Conservation (phyloP, 768 basidiomycete species). For the Hypholoma sublateritium region DNA sequence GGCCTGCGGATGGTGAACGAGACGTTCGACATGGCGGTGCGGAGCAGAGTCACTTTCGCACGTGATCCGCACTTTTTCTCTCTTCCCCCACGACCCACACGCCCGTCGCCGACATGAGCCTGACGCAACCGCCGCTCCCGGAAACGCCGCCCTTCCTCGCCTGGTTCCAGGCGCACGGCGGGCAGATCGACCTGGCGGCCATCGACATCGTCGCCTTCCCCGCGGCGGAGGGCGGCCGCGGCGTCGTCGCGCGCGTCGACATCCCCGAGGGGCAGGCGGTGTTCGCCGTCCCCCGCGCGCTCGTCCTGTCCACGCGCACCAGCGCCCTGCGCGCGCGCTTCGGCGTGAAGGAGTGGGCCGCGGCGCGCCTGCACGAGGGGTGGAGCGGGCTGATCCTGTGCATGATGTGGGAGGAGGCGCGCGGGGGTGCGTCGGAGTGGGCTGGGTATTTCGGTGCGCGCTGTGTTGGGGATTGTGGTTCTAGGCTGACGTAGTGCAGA, state of each 20-base stretch:
- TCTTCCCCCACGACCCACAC: background rate
- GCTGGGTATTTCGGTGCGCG: constrained; percentile 65
- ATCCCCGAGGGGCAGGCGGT: constrained; percentile 75
- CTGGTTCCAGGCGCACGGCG: constrained; percentile 63
- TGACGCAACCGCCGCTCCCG: background rate
- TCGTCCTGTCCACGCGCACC: constrained; percentile 80
- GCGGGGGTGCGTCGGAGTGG: constrained; percentile 66
- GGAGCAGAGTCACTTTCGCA: background rate
- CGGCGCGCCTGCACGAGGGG: constrained; percentile 56
- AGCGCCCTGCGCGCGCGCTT: constrained; percentile 63
- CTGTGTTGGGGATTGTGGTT: background rate
- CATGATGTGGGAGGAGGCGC: constrained; percentile 93
- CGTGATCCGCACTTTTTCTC: background rate
- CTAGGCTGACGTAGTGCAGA: constrained; percentile 32
- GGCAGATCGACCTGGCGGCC: constrained; percentile 42
- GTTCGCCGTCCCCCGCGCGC: constrained; percentile 76
- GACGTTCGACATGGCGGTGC: constrained; percentile 39
- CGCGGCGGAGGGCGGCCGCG: constrained; percentile 61
- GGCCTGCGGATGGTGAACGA: constrained; percentile 89
- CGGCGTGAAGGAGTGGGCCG: constrained; percentile 64
- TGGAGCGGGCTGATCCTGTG: constrained; percentile 91
- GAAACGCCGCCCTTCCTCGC: constrained; percentile 31
- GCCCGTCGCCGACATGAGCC: background rate
- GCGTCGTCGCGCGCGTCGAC: constrained; percentile 71
- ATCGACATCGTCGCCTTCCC: constrained; percentile 50